Base-by-base conservation (phyloP, 805 yeast genomes). In the Yarrowia keelungensis region DNA sequence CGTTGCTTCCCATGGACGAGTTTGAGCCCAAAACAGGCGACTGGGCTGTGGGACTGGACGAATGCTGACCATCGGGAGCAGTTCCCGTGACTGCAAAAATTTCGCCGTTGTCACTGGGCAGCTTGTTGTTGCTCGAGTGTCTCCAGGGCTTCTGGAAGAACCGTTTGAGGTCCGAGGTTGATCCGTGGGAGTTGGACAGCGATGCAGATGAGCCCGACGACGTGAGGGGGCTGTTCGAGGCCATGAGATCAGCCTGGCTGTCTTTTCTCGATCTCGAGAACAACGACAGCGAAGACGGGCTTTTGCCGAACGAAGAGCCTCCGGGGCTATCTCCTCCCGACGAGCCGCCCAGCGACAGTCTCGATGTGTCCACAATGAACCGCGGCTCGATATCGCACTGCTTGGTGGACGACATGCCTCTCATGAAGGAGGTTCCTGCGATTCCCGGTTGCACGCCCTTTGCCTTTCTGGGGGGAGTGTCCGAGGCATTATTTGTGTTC, bases 331-430 rank as follows among this genome's bases (percentile, higher is more conserved):
- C 66, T 64, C 58, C 58, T 71, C 65, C 69, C 59, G 43, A 67
- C 69, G 68, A 72, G 67, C 19, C 73, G 66, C 16, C 73, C 70
- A 72, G 62, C 71, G 78, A 51, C 74, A 88, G 86, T 67, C 90
- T 85, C 70, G 89, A 95, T 74, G 91, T 87, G 11, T 96, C 90
- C 47, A 92, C 89, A 62, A 92, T 87, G 75, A 92, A 92, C 51
- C 97, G 83, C 15, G 96, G 90, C 75, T 92, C 97, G n/a, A 92
- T 87, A 41, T 87, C 83, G 15, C 83, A 81, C 19, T 86, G 79
- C 49, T 81, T 75, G 7, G 85, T 73, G 43, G 69, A 69, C 41
- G 45, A 71, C 70, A 68, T 71, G 72, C 68, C 67, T 70, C 71
- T 53, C 71, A 54, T 69, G 68, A 39, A 70, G 39, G 59, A 68